Conservation (phyloP, 257 asterid species). For the Ehretia macrophylla region DNA sequence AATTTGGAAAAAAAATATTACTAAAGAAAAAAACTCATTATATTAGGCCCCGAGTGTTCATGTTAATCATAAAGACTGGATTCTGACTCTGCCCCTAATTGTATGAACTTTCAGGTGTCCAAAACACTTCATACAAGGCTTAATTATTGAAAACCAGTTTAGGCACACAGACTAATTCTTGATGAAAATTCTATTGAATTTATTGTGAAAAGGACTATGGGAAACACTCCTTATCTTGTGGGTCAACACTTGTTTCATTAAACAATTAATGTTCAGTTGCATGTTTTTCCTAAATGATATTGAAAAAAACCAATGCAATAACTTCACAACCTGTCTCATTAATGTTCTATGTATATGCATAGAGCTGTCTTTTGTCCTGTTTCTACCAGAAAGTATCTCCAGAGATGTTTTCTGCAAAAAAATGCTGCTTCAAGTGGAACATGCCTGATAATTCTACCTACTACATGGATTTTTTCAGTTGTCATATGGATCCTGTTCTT, state of each 20-base stretch:
- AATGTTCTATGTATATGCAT: not conserved
- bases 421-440: not conserved
- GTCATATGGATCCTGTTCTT: not conserved
- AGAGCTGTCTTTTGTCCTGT: conserved; percentile 8
- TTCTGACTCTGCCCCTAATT: too few species aligned
- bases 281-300: not conserved
- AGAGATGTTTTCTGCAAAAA: not conserved
- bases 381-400: not conserved
- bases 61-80: too few species aligned
- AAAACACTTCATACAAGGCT: too few species aligned
- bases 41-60: too few species aligned
- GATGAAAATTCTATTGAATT: not conserved
- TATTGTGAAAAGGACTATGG: not conserved
- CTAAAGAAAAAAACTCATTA: too few species aligned
- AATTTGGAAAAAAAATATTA: too few species aligned
- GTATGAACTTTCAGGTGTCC: too few species aligned
- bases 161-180: not conserved
- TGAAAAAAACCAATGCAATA: not conserved
- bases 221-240: not conserved
- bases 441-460: conserved; percentile 5
- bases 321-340: not conserved
- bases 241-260: not conserved
- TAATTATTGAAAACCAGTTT: too few species aligned
- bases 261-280: too few species aligned
- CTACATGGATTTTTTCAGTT: not conserved